Conservation (phyloP, 1,284 basidiomycete genomes). For the Trichosporon inkin region DNA sequence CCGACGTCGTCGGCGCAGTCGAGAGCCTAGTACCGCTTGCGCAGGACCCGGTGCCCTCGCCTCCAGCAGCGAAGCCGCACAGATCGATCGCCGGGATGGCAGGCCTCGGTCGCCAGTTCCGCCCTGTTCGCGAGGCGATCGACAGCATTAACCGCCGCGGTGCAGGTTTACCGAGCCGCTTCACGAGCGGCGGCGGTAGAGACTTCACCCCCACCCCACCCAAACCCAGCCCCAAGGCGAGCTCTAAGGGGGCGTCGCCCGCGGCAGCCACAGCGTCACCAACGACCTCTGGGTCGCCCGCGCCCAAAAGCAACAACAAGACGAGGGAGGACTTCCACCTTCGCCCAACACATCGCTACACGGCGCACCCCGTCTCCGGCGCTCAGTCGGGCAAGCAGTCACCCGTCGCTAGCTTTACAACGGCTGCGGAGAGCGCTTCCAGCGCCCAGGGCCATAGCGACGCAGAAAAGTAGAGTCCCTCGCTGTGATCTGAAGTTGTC, state of each 20-base stretch:
- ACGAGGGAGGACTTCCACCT: slow-evolving; percentile 3
- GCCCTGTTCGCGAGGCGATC: neutral
- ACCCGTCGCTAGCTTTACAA: neutral
- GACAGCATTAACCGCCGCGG: slow-evolving; percentile 5
- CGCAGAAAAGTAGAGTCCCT: too few species aligned
- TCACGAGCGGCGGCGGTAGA: neutral
- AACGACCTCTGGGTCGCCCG: neutral
- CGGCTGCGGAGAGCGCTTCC: neutral
- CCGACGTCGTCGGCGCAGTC: neutral
- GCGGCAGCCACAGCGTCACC: neutral
- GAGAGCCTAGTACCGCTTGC: neutral
- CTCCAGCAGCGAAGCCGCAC: neutral
- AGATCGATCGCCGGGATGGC: neutral
- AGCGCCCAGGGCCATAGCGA: neutral
- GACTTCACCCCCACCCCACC: slow-evolving; percentile 1
- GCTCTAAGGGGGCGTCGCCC: too few species aligned
- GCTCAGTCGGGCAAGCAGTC: neutral
- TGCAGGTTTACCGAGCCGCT: neutral
- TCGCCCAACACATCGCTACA: neutral
- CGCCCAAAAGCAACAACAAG: neutral
- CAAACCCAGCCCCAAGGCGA: neutral
- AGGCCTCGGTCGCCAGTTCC: neutral
- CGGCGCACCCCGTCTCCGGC: neutral
- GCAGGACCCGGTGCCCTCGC: neutral
- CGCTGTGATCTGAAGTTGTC: too few species aligned